These are phyloP conservation scores for Eleusine indica DNA, from an alignment of 176 grass and related monocot species.

Conservation along the genomic window DNA sequence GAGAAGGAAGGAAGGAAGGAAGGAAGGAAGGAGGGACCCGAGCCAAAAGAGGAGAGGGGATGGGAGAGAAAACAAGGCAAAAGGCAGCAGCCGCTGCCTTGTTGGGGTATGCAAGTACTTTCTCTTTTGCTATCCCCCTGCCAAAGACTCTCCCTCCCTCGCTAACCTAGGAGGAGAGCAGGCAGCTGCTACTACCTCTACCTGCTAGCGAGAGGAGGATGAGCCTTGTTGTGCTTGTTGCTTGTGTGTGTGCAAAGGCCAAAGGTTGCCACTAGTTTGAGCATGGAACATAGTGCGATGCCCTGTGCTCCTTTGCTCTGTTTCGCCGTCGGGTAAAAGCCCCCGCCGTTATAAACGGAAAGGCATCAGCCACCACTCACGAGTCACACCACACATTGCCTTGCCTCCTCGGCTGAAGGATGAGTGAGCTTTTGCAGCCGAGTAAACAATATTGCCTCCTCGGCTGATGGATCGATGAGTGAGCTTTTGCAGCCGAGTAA, in stretches of 20 bases:
- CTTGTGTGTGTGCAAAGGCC: slow-evolving; percentile 4
- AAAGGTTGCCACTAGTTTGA: neutral
- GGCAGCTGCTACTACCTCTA: neutral
- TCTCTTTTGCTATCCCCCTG: slow-evolving; percentile 59
- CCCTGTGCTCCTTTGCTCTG: neutral
- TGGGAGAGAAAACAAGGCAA: neutral
- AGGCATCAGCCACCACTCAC: neutral
- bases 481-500: neutral
- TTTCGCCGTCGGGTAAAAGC: neutral
- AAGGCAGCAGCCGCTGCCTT: slow-evolving; percentile 42
- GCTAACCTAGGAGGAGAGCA: slow-evolving; percentile 59
- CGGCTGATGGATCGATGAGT: neutral
- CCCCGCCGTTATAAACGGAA: neutral
- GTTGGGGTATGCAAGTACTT: slow-evolving; percentile 60
- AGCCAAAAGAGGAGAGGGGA: neutral
- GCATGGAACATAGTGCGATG: neutral
- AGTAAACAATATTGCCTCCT: neutral
- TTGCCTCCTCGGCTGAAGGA: neutral
- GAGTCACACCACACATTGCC: neutral
- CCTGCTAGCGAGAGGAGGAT: too few species aligned
- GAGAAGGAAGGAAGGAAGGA: neutral
- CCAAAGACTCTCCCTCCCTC: slow-evolving; percentile 30
- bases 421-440: too few species aligned
- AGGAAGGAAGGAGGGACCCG: neutral
- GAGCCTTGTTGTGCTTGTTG: neutral